Evolutionary conservation across 345 rosid genomes (phyloP), one percentile per base, ranked within the genome.

Genomic region (Arabidopsis thaliana): DNA sequence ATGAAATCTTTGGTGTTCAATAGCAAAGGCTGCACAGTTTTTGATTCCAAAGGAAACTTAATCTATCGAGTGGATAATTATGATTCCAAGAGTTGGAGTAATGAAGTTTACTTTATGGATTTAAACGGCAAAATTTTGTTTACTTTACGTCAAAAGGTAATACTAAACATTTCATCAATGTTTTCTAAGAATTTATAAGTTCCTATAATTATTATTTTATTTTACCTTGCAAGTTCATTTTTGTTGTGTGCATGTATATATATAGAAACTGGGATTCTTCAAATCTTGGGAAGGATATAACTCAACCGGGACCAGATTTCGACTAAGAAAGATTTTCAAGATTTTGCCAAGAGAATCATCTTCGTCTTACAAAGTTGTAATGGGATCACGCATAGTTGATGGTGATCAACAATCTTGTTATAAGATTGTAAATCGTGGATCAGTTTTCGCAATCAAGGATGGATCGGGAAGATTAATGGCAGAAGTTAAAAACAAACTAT

Each of bases 11-110:
- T 87, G 0, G 82, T 88, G 16, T 73, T 81, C 23, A 80, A 80
- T 16, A 78, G 84, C 53, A 85, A 80, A 70, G 91, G 88, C 3
- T 87, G 91, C 72, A 85, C 91, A 0, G 89, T 87, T 2, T 83
- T 72, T 61, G 88, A 85, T 65, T 79, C 89, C 1, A 74, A 65
- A 55, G 91, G 93, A 9, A 73, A 66, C 52, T 73, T 89, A 37
- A 79, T 83, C 57, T 86, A 83, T 50, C 79, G 93, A 9, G 91
- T 88, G 13, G 89, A 86, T 78, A 86, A 87, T 60, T 88, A 85
- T 70, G 72, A 82, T 78, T 65, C 75, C 75, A 83, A 75, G 50
- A 50, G 71, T 11, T 77, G 79, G 51, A 50, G 67, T 25, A 44
- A 44, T 16, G 82, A 87, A 79, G 91, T 84, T 69, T 79, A 72